Percentiles rank a stretch among this genome's conserved stretches.
These are phyloP conservation scores for Phytopythium delawarense DNA, from an alignment of 352 stramenopile species.

Conservation along the genomic window DNA sequence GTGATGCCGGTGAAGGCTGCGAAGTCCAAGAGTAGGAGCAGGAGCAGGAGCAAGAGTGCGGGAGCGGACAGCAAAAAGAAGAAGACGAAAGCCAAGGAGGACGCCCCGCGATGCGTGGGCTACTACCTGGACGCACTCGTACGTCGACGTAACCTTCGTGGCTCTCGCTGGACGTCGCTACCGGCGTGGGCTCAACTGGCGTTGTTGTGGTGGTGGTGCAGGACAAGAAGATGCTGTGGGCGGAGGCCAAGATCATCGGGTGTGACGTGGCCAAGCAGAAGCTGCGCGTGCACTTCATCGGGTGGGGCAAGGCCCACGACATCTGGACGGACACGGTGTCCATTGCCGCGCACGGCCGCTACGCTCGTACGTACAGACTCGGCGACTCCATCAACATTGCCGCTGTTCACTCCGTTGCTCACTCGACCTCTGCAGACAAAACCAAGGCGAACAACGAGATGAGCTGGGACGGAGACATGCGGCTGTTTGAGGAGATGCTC, in stretches of 20 bases:
- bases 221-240: conserved; percentile 75
- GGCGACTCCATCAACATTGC: neutral
- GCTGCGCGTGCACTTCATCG: conserved; percentile 71
- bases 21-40: conserved; percentile 4
- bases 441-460: conserved; percentile 20
- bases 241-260: conserved; percentile 60
- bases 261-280: conserved; percentile 55
- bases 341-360: conserved; percentile 50
- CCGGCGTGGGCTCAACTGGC: neutral
- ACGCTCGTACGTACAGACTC: conserved; percentile 33
- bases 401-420: neutral
- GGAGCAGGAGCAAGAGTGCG: conserved; percentile 5
- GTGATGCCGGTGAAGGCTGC: conserved; percentile 7
- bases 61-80: conserved; percentile 31
- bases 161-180: neutral
- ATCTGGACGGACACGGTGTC: conserved; percentile 74
- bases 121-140: conserved; percentile 69
- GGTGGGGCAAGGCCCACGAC: conserved; percentile 58
- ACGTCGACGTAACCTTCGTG: neutral
- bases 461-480: conserved; percentile 55
- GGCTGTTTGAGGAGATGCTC: conserved; percentile 50
- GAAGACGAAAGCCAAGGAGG: conserved; percentile 19
- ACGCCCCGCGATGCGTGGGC: conserved; percentile 34
- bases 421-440: conserved; percentile 10
- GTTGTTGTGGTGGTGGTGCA: neutral